These are phyloP conservation scores for Colletotrichum sp. DNA, from an alignment of 2,329 filamentous ascomycete genomes.

Conservation along the genomic window DNA sequence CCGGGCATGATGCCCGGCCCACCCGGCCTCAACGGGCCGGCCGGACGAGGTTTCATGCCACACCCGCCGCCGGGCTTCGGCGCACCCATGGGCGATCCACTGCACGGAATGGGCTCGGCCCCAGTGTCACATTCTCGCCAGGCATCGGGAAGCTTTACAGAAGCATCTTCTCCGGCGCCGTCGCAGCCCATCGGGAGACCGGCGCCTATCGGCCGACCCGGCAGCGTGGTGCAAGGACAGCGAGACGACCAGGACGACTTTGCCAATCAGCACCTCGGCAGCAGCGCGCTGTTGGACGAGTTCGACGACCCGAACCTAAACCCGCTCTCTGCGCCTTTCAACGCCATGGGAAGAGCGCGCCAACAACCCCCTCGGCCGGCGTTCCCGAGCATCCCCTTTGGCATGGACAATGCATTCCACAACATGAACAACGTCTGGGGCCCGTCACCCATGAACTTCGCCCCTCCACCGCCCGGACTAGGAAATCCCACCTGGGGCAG, in stretches of 20 bases:
- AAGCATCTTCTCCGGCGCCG: conserved; percentile 48
- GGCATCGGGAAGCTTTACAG: conserved; percentile 72
- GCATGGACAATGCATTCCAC: conserved; percentile 43
- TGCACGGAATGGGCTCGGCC: conserved; percentile 44
- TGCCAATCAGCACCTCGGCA: conserved; percentile 81
- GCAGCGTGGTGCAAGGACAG: conserved; percentile 68
- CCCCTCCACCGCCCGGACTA: conserved; percentile 49
- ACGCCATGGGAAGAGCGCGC: conserved; percentile 37
- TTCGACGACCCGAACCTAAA: conserved; percentile 62
- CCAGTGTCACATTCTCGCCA: conserved; percentile 74
- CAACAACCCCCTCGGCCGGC: conserved; percentile 54
- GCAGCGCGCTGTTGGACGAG: conserved; percentile 85
- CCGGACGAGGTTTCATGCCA: conserved; percentile 44
- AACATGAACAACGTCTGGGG: conserved; percentile 45
- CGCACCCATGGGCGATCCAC: conserved; percentile 44
- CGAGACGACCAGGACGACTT: conserved; percentile 66
- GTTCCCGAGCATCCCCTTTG: conserved; percentile 47
- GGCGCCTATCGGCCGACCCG: conserved; percentile 85
- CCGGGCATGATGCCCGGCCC: conserved; percentile 54
- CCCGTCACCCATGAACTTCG: conserved; percentile 34
- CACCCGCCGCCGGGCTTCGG: conserved; percentile 61
- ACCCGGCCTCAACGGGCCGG: conserved; percentile 53
- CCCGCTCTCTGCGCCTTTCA: conserved; percentile 37
- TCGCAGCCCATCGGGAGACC: conserved; percentile 81
- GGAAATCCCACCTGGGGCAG: conserved; percentile 42